Conservation (phyloP, 441 rosid species). For the Bruguiera hainesii region DNA sequence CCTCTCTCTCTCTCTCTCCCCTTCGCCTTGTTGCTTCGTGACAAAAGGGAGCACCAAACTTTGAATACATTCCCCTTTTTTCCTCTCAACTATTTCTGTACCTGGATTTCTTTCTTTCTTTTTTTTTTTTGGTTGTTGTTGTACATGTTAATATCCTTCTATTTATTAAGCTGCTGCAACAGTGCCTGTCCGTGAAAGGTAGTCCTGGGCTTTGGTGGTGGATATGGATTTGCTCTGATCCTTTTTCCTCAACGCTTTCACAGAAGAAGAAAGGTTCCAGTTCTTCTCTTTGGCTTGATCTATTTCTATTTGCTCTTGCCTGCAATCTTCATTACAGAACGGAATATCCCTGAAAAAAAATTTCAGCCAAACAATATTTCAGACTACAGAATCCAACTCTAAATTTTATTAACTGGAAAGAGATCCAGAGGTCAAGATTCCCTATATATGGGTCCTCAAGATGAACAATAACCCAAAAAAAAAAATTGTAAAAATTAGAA, state of each 20-base stretch:
- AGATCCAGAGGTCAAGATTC: not conserved
- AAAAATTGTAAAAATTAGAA: not conserved
- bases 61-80: no score
- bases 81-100: not conserved
- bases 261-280: constrained; percentile 51
- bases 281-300: constrained; percentile 68
- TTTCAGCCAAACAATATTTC: not conserved
- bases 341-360: constrained; percentile 77
- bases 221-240: constrained; percentile 46
- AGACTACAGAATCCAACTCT: not conserved
- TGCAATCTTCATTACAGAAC: constrained; percentile 89
- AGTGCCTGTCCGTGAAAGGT: constrained; percentile 38
- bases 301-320: constrained; percentile 80
- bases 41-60: no score
- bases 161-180: constrained; percentile 48
- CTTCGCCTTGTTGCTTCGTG: no score
- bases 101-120: not conserved
- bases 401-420: not conserved
- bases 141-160: no score
- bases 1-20: no score
- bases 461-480: no score
- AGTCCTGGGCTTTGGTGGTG: constrained; percentile 34
- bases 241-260: constrained; percentile 49
- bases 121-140: not conserved
- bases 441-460: not conserved